A percentile compares a stretch with the other conserved stretches of the same genome.
Evolutionary conservation across 345 rosid genomes (phyloP).

Genomic region (Hibiscus syriacus): DNA sequence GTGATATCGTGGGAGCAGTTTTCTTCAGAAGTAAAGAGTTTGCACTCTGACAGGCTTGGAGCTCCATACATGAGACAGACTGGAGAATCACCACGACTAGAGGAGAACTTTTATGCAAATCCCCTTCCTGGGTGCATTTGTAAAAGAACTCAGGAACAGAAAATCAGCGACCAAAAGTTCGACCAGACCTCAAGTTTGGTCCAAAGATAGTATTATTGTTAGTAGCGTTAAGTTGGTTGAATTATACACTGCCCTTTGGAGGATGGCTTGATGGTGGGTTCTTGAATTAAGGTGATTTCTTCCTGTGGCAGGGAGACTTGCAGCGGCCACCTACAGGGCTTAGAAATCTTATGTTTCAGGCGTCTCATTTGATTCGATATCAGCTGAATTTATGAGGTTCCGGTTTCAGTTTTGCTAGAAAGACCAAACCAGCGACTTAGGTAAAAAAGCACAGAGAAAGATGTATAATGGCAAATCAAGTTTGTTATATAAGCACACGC

Average conservation of each 20-base stretch:
- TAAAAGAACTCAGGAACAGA: conserved; percentile 31
- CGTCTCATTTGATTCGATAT: too few relatives aligned
- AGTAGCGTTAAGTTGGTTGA: conserved; percentile 4
- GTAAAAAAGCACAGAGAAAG: conserved; percentile 4
- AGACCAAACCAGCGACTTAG: conserved; percentile 13
- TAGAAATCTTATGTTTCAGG: neutral
- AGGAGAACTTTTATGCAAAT: conserved; percentile 88
- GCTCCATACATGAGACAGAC: conserved; percentile 55
- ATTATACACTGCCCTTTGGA: neutral
- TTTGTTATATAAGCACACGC: conserved; percentile 11
- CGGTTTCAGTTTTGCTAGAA: conserved; percentile 12
- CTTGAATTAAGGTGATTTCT: conserved; percentile 8
- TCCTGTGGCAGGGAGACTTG: neutral
- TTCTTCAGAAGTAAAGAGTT: conserved; percentile 51
- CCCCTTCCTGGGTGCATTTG: conserved; percentile 90
- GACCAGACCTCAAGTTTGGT: conserved; percentile 23
- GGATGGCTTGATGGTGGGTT: conserved; percentile 1
- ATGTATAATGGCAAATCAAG: conserved; percentile 18
- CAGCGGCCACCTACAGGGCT: conserved; percentile 7
- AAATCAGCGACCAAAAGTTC: conserved; percentile 13
- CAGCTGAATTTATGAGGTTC: neutral
- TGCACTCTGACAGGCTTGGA: conserved; percentile 65
- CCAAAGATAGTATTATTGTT: conserved; percentile 22
- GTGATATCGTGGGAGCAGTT: conserved; percentile 63
- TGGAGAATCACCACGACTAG: conserved; percentile 65